These are phyloP conservation scores for Durusdinium trenchii DNA, from an alignment of 73 alveolate genomes.

Conservation along the genomic window DNA sequence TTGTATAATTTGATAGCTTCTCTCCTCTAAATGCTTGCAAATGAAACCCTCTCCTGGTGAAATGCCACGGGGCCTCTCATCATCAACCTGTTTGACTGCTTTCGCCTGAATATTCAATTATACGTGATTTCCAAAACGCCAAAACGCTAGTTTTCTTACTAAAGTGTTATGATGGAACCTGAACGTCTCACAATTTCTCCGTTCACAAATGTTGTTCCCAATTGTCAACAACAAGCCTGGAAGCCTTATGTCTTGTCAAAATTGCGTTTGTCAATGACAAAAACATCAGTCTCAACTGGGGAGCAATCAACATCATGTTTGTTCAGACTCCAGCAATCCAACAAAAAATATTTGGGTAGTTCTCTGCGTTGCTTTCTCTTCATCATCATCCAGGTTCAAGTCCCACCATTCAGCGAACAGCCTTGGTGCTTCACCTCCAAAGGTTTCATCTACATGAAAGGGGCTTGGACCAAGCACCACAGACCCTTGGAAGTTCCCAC, in stretches of 20 bases:
- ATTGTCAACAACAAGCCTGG: background rate
- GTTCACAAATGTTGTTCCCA: background rate
- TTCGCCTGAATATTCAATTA: background rate
- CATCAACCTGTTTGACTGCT: slow-evolving; percentile 6
- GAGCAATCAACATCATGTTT: background rate
- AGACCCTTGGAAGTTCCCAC: too few relatives aligned
- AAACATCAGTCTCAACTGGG: slow-evolving; percentile 22
- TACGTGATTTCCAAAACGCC: too few relatives aligned
- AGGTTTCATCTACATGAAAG: too few relatives aligned
- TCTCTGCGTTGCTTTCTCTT: background rate
- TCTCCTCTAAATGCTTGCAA: background rate
- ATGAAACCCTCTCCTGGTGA: background rate
- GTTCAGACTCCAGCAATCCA: background rate
- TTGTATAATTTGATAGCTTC: background rate
- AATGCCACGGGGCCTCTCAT: background rate
- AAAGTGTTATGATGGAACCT: background rate
- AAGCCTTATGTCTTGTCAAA: background rate
- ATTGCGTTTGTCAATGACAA: slow-evolving; percentile 25
- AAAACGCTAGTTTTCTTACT: background rate
- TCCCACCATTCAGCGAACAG: background rate
- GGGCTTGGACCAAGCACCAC: too few relatives aligned
- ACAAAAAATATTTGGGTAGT: background rate
- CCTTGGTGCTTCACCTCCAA: too few relatives aligned
- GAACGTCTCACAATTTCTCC: background rate
- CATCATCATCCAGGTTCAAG: background rate